Percentiles rank a stretch among this genome's conserved stretches.
These are phyloP conservation scores for Trametopsis cervina DNA, from an alignment of 768 basidiomycete genomes.

Conservation along the genomic window DNA sequence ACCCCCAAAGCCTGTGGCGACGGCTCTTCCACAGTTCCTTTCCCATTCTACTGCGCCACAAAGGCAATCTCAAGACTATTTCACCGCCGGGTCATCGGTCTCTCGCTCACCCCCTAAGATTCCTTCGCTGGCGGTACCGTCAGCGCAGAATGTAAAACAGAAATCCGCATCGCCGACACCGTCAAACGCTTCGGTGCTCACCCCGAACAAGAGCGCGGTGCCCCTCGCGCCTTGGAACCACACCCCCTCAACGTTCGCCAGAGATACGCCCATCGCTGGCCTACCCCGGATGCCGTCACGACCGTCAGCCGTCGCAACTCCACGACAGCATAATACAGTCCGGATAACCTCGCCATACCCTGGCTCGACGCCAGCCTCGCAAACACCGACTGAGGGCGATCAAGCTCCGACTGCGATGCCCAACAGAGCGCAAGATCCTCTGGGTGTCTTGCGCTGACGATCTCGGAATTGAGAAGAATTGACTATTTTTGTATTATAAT, in stretches of 20 bases:
- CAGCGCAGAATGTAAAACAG: constrained; percentile 6
- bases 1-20: constrained; percentile 18
- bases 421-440: constrained; percentile 5
- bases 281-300: constrained; percentile 42
- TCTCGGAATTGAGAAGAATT: no score
- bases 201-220: constrained; percentile 15
- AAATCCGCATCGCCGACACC: constrained; percentile 14
- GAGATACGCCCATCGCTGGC: constrained; percentile 37
- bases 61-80: constrained; percentile 14
- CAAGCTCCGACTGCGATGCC: constrained; percentile 2
- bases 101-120: constrained; percentile 15
- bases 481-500: not conserved
- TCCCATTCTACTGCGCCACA: constrained; percentile 8
- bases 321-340: not conserved
- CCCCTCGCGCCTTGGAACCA: constrained; percentile 49
- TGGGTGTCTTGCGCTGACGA: constrained; percentile 12
- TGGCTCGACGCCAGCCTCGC: not conserved
- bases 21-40: constrained; percentile 13
- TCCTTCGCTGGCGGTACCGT: constrained; percentile 8
- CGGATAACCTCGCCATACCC: not conserved
- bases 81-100: constrained; percentile 12
- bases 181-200: constrained; percentile 9
- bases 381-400: constrained; percentile 1
- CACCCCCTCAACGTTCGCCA: constrained; percentile 42
- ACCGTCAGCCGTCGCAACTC: constrained; percentile 9